Evolutionary conservation across 805 yeast species (phyloP), one percentile per base, ranked within the genome.

Genomic region (Yarrowia porcina): DNA sequence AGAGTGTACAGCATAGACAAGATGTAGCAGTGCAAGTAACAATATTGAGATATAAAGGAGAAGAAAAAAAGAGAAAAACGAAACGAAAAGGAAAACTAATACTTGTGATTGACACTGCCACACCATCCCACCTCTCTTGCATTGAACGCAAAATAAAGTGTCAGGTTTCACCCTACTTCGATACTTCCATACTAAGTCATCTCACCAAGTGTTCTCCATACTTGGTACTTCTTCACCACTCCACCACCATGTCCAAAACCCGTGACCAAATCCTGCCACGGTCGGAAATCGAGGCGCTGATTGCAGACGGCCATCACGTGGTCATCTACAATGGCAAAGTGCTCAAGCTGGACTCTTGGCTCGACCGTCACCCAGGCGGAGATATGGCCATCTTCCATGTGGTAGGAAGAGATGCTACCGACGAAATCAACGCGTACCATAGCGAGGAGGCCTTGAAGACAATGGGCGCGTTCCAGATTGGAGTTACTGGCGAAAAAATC

Each of bases 361-460:
- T 90, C 35, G 77, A 77, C 25, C 77, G 69, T 57, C 97, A 90
- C 73, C 97, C 97, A 0, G 97, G 97, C 15, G 97, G 97, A 5
- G 92, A 87, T 64, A 88, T 84, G 69, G 92, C 96, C 1, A 85
- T 91, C 7, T 78, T 78, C 68, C 97, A 91, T 73, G 80, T 90
- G 87, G 82, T 90, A 3, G 97, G 97, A 1, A 76, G 93, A 63
- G 96, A 90, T 74, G 96, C 96, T 20, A 86, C 94, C 0, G 96
- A 90, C 71, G 97, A 91, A 72, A 90, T 90, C 89, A 82, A 85
- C 61, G 91, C 92, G 52, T 90, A 89, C 69, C 97, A 90, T 71
- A 72, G 82, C 45, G 83, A 79, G 12, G 87, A 83, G 56, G 82
- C 94, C 0, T 75, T 81, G 9, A 52, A 65, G 2, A 73, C 74